These are phyloP conservation scores for Colletotrichum sp. DNA, from an alignment of 2,329 filamentous ascomycete genomes.

Conservation along the genomic window DNA sequence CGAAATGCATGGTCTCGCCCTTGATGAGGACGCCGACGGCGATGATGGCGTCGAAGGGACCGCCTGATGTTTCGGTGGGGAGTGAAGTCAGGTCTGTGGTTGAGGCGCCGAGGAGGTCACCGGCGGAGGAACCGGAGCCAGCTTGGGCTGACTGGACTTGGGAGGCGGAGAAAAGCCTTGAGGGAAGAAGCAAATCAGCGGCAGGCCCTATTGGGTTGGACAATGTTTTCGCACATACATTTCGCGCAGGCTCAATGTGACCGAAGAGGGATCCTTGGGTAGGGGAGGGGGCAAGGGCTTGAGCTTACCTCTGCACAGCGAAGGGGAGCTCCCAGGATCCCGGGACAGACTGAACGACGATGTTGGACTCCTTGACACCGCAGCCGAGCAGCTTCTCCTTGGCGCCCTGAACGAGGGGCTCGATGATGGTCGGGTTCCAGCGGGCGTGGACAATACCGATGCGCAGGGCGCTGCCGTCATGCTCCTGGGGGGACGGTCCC, in stretches of 20 bases:
- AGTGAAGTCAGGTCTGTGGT: constrained; percentile 70
- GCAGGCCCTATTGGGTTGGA: not conserved
- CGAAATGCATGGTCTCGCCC: constrained; percentile 99
- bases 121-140: constrained; percentile 66
- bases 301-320: constrained; percentile 78
- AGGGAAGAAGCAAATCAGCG: not conserved
- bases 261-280: not conserved
- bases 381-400: constrained; percentile 77
- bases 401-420: constrained; percentile 80
- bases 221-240: not conserved
- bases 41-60: constrained; percentile 90
- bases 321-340: constrained; percentile 95
- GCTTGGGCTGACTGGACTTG: constrained; percentile 79
- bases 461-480: constrained; percentile 76
- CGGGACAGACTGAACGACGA: constrained; percentile 87
- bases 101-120: constrained; percentile 75
- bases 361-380: constrained; percentile 87
- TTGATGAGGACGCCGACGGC: constrained; percentile 97
- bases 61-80: constrained; percentile 47
- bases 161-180: constrained; percentile 81
- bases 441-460: constrained; percentile 95
- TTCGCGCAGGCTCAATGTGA: not conserved
- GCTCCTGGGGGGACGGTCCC: constrained; percentile 60
- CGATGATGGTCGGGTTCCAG: constrained; percentile 92
- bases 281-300: constrained; percentile 6